Evolutionary conservation across 331 rosid species (phyloP), one percentile per base, ranked within the genome.

Genomic region (Stylosanthes scabra): DNA sequence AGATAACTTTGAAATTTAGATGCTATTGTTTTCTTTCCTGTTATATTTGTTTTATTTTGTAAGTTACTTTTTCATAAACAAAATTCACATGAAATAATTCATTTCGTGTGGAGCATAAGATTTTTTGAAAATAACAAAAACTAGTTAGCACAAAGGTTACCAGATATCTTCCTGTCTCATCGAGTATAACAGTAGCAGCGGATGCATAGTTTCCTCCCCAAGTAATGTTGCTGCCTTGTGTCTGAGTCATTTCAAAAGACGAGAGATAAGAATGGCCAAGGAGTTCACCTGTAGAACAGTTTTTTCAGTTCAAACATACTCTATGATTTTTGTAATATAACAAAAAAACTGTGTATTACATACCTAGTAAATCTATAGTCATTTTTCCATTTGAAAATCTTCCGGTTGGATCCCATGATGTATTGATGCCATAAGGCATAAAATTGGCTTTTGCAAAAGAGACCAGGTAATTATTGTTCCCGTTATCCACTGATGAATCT

Each of bases 171-270:
- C 88, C 83, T 7, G 83, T 77, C 62, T 74, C 79, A 2, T 81
- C 74, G 13, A 77, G 49, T 65, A 81, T 70, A 11, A 85, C 85
- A 13, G 74, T 4, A 9, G 76, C 75, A 0, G 83, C 81, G 3
- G 83, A 81, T 52, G 81, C 83, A 61, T 59, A 84, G 77, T 84
- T 77, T 29, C 81, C 85, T 16, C 85, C 85, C 28, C 41, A 4
- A 4, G 62, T 47, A 74, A 74, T 42, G 16, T 27, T 55, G 20
- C 14, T 59, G 45, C 40, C 60, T 9, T 10, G 10, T 13, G 3
- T 8, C 13, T 4, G 3, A 54, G 74, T 70, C 39, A 71, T 51
- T 13, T 46, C 60, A 74, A 64, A 77, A 75, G 83, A 8, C 20
- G 83, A 85, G 27, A 81, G 62, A n/a, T 44, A 68, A 58, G 85